These are phyloP conservation scores for Vachellia collinsii DNA, from an alignment of 306 rosid genomes.

Conservation along the genomic window DNA sequence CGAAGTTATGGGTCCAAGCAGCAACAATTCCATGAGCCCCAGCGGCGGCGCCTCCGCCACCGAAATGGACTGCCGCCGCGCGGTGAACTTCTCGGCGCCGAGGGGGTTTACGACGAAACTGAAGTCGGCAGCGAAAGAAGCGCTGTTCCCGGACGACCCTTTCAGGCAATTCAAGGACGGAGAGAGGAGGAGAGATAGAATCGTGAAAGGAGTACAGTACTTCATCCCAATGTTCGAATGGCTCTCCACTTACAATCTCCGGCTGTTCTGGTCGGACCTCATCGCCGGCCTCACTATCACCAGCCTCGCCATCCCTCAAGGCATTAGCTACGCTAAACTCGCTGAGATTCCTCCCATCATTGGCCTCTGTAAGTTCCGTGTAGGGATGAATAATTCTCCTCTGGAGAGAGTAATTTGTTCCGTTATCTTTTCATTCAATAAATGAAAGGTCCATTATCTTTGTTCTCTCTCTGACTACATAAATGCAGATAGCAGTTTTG, in stretches of 20 bases:
- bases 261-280: constrained; percentile 45
- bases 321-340: constrained; percentile 47
- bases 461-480: no score
- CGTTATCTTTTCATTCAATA: no score
- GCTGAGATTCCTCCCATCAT: constrained; percentile 56
- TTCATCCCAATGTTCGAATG: constrained; percentile 61
- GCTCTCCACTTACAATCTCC: constrained; percentile 56
- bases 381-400: no score
- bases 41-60: neutral
- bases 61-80: neutral
- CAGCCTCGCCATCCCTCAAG: constrained; percentile 60
- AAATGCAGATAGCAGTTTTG: constrained; percentile 39
- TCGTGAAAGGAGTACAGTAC: constrained; percentile 44
- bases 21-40: neutral
- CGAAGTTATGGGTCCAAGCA: neutral
- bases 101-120: constrained; percentile 11
- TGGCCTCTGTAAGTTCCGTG: constrained; percentile 59
- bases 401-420: no score
- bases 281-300: constrained; percentile 71
- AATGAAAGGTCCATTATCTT: no score
- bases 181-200: neutral
- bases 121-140: no score
- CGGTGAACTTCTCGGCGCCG: constrained; percentile 47
- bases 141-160: no score
- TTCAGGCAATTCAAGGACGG: constrained; percentile 19